These are phyloP conservation scores for Fusarium nisikadoi DNA, from an alignment of 2,329 filamentous ascomycete genomes.

Conservation along the genomic window DNA sequence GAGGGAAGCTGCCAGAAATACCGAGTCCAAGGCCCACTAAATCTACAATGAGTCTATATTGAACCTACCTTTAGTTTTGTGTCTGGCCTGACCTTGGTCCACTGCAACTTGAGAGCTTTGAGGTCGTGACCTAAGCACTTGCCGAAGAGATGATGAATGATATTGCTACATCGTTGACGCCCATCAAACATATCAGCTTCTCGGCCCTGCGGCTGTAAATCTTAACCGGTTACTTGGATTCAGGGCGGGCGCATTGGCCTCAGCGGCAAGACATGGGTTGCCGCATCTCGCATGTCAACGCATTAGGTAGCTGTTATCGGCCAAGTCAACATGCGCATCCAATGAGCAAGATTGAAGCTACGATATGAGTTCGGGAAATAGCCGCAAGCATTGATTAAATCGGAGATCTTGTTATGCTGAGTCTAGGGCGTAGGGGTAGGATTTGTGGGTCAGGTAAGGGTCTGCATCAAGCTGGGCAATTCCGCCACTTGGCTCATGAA, in stretches of 20 bases:
- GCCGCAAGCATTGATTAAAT: constrained; percentile 13
- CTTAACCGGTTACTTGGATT: constrained; percentile 37
- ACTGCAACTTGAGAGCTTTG: background rate
- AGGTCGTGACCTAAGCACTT: background rate
- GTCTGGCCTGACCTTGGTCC: background rate
- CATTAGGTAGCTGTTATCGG: constrained; percentile 17
- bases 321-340: constrained; percentile 16
- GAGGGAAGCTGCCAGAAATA: background rate
- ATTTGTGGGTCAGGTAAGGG: constrained; percentile 12
- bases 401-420: constrained; percentile 23
- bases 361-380: constrained; percentile 9
- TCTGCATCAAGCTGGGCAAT: constrained; percentile 19
- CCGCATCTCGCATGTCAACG: constrained; percentile 28
- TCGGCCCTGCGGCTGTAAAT: constrained; percentile 11
- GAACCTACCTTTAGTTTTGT: background rate
- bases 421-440: constrained; percentile 29
- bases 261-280: constrained; percentile 30
- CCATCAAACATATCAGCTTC: constrained; percentile 4
- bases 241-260: constrained; percentile 38
- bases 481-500: constrained; percentile 1
- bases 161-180: background rate
- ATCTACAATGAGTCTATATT: background rate
- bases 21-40: background rate
- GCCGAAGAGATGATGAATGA: background rate
- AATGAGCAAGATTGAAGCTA: constrained; percentile 3